Percentiles rank a stretch among this genome's conserved stretches.
These are phyloP conservation scores for Nitzschia inconspicua DNA, from an alignment of 108 stramenopile species.

Conservation along the genomic window DNA sequence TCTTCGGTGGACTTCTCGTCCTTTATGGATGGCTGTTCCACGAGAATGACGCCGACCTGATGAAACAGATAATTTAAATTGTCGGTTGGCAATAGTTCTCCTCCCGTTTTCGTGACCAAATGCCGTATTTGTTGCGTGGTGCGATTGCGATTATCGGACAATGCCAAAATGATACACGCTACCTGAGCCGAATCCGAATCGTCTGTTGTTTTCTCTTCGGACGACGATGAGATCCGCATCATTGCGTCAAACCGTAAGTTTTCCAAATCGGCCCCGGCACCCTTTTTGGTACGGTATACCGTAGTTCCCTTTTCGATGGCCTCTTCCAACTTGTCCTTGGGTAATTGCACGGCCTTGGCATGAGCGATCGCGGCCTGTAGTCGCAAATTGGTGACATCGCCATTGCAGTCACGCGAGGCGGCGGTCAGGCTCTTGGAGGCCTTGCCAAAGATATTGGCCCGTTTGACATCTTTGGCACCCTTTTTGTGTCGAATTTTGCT, in stretches of 20 bases:
- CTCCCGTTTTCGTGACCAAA: slow-evolving; percentile 53
- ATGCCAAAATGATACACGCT: slow-evolving; percentile 55
- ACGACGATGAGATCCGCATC: slow-evolving; percentile 26
- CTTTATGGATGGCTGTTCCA: slow-evolving; percentile 26
- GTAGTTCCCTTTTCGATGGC: slow-evolving; percentile 56
- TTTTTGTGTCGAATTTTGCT: slow-evolving; percentile 72
- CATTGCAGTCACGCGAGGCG: slow-evolving; percentile 46
- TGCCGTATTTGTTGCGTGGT: slow-evolving; percentile 63
- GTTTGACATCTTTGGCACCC: slow-evolving; percentile 59
- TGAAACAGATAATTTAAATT: slow-evolving; percentile 62
- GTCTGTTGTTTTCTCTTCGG: not conserved
- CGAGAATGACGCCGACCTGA: slow-evolving; percentile 55
- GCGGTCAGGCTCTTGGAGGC: slow-evolving; percentile 57
- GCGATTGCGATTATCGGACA: slow-evolving; percentile 75
- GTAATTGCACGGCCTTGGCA: slow-evolving; percentile 58
- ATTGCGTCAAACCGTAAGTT: slow-evolving; percentile 64
- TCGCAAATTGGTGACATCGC: slow-evolving; percentile 55
- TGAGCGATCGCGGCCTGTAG: slow-evolving; percentile 60
- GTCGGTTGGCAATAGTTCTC: slow-evolving; percentile 56
- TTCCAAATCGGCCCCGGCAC: slow-evolving; percentile 31
- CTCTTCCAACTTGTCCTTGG: slow-evolving; percentile 62
- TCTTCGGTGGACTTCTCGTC: not conserved
- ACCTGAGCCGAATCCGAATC: slow-evolving; percentile 36
- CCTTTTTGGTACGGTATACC: slow-evolving; percentile 26
- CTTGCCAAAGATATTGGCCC: slow-evolving; percentile 44